These are phyloP conservation scores for Dendryphion nanum DNA, from an alignment of 2,329 filamentous ascomycete genomes.

Conservation along the genomic window DNA sequence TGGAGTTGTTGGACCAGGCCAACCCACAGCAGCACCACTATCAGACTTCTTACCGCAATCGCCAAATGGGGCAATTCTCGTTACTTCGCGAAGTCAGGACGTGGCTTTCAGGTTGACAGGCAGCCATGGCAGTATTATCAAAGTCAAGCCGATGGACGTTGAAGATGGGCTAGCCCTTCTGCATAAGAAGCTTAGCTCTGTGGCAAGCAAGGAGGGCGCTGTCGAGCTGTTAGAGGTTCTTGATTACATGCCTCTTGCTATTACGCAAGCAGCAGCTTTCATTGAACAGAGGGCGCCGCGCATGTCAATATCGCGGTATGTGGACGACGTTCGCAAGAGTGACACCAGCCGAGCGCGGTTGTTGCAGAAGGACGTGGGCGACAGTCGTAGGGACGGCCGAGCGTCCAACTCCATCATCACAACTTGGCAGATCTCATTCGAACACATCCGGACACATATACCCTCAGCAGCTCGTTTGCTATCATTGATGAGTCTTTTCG, in stretches of 20 bases:
- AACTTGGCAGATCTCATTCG: constrained; percentile 30
- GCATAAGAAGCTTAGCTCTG: not conserved
- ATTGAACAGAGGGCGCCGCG: constrained; percentile 16
- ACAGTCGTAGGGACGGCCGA: constrained; percentile 26
- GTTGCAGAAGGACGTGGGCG: constrained; percentile 8
- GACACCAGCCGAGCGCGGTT: constrained; percentile 18
- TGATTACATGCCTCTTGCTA: constrained; percentile 29
- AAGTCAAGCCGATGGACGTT: constrained; percentile 9
- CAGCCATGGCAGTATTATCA: constrained; percentile 2
- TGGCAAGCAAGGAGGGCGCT: not conserved
- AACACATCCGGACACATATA: constrained; percentile 29
- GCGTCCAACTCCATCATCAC: constrained; percentile 34
- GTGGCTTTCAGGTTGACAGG: constrained; percentile 10
- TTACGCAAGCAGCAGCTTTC: constrained; percentile 31
- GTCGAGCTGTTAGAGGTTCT: constrained; percentile 2
- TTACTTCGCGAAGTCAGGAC: constrained; percentile 10
- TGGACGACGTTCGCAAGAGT: constrained; percentile 37
- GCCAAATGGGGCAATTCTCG: constrained; percentile 6
- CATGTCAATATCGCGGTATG: constrained; percentile 28
- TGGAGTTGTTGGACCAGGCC: too few species aligned
- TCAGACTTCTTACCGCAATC: constrained; percentile 2
- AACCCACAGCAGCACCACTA: not conserved
- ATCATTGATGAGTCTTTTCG: constrained; percentile 34
- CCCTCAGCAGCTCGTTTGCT: constrained; percentile 42
- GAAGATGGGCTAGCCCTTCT: constrained; percentile 6